These are phyloP conservation scores for Phallus indusiatus DNA, from an alignment of 768 basidiomycete genomes.

Conservation along the genomic window DNA sequence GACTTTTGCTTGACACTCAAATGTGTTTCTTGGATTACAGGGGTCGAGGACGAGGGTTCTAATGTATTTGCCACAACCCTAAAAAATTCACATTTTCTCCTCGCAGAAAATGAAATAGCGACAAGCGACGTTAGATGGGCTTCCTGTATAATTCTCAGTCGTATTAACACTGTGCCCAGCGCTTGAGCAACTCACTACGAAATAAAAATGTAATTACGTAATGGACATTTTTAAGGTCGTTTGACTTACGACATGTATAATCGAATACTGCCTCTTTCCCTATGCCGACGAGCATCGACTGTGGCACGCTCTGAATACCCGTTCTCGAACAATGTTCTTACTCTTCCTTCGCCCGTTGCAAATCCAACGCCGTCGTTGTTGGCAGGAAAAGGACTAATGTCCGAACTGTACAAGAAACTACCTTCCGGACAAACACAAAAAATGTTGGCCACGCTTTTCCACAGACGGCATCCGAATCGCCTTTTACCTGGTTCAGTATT, in stretches of 20 bases:
- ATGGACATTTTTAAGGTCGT: too few relatives aligned
- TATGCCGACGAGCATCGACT: not conserved
- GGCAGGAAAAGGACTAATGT: conserved; percentile 72
- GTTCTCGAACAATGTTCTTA: conserved; percentile 61
- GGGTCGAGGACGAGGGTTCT: conserved; percentile 72
- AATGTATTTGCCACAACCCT: conserved; percentile 4
- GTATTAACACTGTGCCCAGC: too few relatives aligned
- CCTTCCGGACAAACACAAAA: conserved; percentile 59
- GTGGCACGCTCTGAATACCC: conserved; percentile 36
- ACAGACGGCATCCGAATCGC: conserved; percentile 54
- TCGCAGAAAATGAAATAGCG: not conserved
- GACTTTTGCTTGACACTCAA: conserved; percentile 9
- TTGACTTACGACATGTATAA: not conserved
- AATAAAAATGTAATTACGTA: too few relatives aligned
- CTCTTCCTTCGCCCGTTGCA: conserved; percentile 27
- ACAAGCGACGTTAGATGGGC: too few relatives aligned
- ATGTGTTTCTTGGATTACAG: conserved; percentile 22
- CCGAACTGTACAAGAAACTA: conserved; percentile 55
- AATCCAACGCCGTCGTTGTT: conserved; percentile 36
- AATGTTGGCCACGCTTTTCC: conserved; percentile 63
- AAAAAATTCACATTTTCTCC: not conserved
- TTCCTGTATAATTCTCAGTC: too few relatives aligned
- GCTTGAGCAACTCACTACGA: too few relatives aligned
- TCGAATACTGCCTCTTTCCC: not conserved
- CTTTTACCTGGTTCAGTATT: conserved; percentile 81